Evolutionary conservation across 1,139 yeast genomes (phyloP), one percentile per base, ranked within the genome.

Genomic region (Scheffersomyces insectosa): DNA sequence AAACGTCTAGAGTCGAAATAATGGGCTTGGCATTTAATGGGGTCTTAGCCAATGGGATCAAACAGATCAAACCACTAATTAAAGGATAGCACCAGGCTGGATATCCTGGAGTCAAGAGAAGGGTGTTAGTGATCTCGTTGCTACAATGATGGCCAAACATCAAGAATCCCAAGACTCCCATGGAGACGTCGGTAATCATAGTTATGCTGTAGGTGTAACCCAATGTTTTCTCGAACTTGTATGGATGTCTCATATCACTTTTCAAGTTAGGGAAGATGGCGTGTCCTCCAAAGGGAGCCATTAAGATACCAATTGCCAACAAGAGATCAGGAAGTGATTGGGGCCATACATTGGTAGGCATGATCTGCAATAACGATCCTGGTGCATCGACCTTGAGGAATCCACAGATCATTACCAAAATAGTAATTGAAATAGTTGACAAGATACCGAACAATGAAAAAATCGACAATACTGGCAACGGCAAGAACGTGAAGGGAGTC

Each of bases 1-100:
- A 42, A 2, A 63, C 58, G 48, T 72, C 78, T 44, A 74, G 60
- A 0, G 95, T 85, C 5, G 93, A 78, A 15, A 88, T 80, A 35
- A 91, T 85, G 1, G 98, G 98, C 54, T 93, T 82, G 7, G 95
- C 90, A 55, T 85, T 87, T 39, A 91, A 72, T 0, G 98, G 97
- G 1, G 93, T 81, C 59, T 91, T 91, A 1, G 97, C 90, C 36
- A 90, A 64, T 1, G 98, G 97, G 25, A 91, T 81, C 33, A 90
- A 56, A 33, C 96, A 88, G 70, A 90, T 86, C 38, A 88, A 68
- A 0, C 77, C 76, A 42, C 93, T 85, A 41, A 91, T 75, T 31
- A 82, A 55, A 3, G 81, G 79, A 44, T 83, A 80, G 8, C 86
- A 70, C 73, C 83, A 80, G 1, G 59, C 46, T 0, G 97, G 96